Conservation (phyloP, 108 stramenopile genomes). For the Phaeodactylum tricornutum region DNA sequence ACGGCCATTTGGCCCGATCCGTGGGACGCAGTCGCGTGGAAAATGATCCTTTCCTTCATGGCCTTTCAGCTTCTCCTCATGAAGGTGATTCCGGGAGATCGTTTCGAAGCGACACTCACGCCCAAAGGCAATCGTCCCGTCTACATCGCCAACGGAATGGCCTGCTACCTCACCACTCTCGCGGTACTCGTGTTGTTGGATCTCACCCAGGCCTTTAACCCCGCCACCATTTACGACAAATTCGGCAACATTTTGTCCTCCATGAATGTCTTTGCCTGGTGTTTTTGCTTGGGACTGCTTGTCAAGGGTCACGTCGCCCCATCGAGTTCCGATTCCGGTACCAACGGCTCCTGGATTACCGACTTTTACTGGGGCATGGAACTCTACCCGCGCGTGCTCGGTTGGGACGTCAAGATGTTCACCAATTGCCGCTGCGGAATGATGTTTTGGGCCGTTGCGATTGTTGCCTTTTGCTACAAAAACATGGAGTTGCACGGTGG, state of each 20-base stretch:
- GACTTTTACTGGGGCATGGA: conserved; percentile 99
- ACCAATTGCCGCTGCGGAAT: conserved; percentile 98
- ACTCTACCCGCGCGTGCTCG: conserved; percentile 92
- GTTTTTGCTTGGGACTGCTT: conserved; percentile 72
- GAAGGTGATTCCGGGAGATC: conserved; percentile 52
- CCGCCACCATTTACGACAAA: conserved; percentile 65
- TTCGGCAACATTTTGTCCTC: conserved; percentile 48
- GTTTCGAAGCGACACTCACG: conserved; percentile 43
- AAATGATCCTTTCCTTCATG: conserved; percentile 44
- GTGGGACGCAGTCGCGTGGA: conserved; percentile 45
- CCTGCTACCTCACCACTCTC: conserved; percentile 48
- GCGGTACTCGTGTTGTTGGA: conserved; percentile 20
- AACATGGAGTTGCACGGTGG: conserved; percentile 35
- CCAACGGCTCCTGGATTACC: conserved; percentile 70
- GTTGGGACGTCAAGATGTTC: conserved; percentile 93
- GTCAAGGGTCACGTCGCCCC: conserved; percentile 87
- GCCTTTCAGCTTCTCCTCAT: conserved; percentile 47
- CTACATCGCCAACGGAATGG: conserved; percentile 69
- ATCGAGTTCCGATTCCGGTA: conserved; percentile 81
- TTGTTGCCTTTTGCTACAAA: conserved; percentile 40
- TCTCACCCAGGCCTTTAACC: conserved; percentile 16
- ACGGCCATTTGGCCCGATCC: conserved; percentile 30
- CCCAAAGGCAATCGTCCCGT: conserved; percentile 57
- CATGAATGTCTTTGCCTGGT: conserved; percentile 89
- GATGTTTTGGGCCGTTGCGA: conserved; percentile 91